These are phyloP conservation scores for Aspergillus versicolor DNA, from an alignment of 2,329 filamentous ascomycete genomes.

Conservation along the genomic window DNA sequence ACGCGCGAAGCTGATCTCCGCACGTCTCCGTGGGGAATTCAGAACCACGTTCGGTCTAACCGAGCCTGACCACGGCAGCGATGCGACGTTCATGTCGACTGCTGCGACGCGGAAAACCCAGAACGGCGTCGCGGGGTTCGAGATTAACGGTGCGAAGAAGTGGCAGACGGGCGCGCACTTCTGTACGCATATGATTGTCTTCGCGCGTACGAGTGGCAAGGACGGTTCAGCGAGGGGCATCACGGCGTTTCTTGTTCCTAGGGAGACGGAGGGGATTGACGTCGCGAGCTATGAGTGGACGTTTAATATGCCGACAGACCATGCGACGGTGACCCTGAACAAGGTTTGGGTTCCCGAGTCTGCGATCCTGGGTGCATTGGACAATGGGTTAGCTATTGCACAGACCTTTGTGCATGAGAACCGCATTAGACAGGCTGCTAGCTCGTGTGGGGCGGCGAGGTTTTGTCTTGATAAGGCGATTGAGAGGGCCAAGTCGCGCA, in stretches of 20 bases:
- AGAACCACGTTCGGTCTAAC: conserved; percentile 62
- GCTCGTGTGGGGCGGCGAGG: conserved; percentile 47
- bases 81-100: conserved; percentile 64
- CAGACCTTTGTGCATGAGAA: conserved; percentile 68
- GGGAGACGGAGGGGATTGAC: conserved; percentile 51
- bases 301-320: conserved; percentile 66
- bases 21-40: conserved; percentile 54
- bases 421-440: conserved; percentile 64
- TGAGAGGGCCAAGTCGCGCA: conserved; percentile 54
- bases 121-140: conserved; percentile 40
- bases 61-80: conserved; percentile 61
- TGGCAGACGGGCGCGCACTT: conserved; percentile 66
- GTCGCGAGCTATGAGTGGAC: conserved; percentile 64
- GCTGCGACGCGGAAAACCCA: conserved; percentile 39
- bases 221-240: conserved; percentile 57
- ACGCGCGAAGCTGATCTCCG: conserved; percentile 54
- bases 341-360: conserved; percentile 57
- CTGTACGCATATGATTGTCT: conserved; percentile 62
- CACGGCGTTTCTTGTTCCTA: conserved; percentile 61
- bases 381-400: conserved; percentile 59
- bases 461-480: conserved; percentile 61
- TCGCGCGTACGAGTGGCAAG: conserved; percentile 58
- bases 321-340: conserved; percentile 59
- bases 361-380: conserved; percentile 53
- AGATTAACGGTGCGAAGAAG: conserved; percentile 60